A percentile compares a stretch with the other conserved stretches of the same genome.
Evolutionary conservation across 176 grass and related monocot species (phyloP).

Genomic region (maize (Zea mays)): DNA sequence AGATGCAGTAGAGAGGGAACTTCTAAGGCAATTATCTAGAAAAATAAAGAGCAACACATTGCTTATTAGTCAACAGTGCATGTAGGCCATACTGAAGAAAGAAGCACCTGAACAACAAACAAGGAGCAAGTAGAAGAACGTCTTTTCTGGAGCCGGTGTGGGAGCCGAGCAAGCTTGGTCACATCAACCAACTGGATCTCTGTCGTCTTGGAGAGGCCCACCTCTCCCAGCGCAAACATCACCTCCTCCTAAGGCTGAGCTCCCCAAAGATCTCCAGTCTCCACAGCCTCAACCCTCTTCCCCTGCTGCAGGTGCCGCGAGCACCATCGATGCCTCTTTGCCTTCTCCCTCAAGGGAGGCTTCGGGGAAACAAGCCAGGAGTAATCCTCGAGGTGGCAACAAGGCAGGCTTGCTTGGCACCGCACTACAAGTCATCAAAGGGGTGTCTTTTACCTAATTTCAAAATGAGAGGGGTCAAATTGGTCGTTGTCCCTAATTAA

Average conservation of each 20-base stretch:
- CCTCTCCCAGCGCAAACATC: constrained; percentile 57
- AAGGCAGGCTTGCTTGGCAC: constrained; percentile 2
- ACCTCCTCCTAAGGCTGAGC: constrained; percentile 63
- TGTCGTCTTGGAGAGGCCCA: constrained; percentile 62
- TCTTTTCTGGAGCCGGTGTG: constrained; percentile 96
- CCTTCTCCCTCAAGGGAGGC: constrained; percentile 14
- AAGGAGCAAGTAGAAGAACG: constrained; percentile 77
- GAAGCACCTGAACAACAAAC: constrained; percentile 67
- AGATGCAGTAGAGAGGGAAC: no score
- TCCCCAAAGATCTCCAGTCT: constrained; percentile 63
- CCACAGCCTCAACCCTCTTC: constrained; percentile 32
- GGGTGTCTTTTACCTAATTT: neutral
- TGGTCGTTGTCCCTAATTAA: constrained; percentile 32
- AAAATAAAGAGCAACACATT: no score
- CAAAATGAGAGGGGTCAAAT: neutral
- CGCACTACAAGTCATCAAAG: neutral
- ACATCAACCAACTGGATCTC: constrained; percentile 78
- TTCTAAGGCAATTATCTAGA: no score
- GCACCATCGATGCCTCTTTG: constrained; percentile 21
- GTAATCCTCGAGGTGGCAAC: constrained; percentile 67
- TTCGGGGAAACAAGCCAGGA: neutral
- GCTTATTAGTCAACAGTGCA: neutral
- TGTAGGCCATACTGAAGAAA: neutral
- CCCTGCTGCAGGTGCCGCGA: constrained; percentile 21
- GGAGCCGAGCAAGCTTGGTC: constrained; percentile 78